These are phyloP conservation scores for Fusarium subtropicale DNA, from an alignment of 2,329 filamentous ascomycete species.

Conservation along the genomic window DNA sequence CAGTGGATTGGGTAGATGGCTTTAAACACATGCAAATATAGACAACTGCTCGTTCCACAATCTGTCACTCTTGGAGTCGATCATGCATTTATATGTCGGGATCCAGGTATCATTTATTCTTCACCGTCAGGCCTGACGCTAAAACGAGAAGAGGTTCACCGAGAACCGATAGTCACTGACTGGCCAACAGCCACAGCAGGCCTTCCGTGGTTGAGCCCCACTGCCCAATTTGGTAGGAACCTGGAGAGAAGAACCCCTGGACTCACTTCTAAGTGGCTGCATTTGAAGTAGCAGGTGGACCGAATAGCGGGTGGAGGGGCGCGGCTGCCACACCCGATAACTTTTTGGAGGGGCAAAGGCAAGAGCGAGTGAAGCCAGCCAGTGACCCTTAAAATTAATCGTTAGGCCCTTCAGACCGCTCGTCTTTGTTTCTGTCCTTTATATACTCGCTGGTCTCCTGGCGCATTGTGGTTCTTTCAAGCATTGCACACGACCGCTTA, in stretches of 20 bases:
- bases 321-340: constrained; percentile 35
- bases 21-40: not conserved
- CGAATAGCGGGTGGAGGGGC: constrained; percentile 36
- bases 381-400: constrained; percentile 46
- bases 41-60: not conserved
- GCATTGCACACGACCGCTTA: constrained; percentile 1
- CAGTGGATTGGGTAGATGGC: not conserved
- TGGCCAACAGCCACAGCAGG: constrained; percentile 33
- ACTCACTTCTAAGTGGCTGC: constrained; percentile 35
- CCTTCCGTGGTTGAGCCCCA: constrained; percentile 38
- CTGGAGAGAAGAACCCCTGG: constrained; percentile 17
- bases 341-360: constrained; percentile 44
- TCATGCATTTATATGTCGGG: constrained; percentile 3
- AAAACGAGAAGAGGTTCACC: constrained; percentile 45
- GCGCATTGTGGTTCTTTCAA: constrained; percentile 5
- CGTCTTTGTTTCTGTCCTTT: constrained; percentile 1
- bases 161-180: constrained; percentile 29
- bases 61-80: not conserved
- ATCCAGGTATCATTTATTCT: not conserved
- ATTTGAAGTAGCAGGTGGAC: constrained; percentile 37
- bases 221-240: constrained; percentile 33
- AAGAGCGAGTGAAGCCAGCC: constrained; percentile 35
- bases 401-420: constrained; percentile 38
- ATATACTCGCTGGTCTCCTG: constrained; percentile 9
- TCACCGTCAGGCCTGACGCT: constrained; percentile 5